A percentile compares a stretch with the other conserved stretches of the same genome.
These are phyloP conservation scores for Drosera capensis DNA, from an alignment of 148 eudicot species.

Conservation along the genomic window DNA sequence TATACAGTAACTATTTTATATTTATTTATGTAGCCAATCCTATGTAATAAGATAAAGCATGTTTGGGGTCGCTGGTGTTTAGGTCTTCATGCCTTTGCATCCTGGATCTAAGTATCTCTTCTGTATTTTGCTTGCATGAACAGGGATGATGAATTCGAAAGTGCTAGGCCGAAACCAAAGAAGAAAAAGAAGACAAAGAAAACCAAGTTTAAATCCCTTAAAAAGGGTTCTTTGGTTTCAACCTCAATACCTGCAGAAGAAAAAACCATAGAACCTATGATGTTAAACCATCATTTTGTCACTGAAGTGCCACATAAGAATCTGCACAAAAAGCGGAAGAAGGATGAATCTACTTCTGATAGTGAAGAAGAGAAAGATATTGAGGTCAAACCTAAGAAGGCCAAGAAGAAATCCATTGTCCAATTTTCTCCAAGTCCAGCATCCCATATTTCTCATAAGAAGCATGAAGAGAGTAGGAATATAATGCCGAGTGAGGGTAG, in stretches of 20 bases:
- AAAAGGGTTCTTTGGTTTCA: constrained; percentile 55
- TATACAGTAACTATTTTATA: too few relatives aligned
- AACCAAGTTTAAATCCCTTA: constrained; percentile 77
- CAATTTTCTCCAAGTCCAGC: constrained; percentile 13
- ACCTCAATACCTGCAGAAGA: constrained; percentile 28
- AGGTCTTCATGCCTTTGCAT: not conserved
- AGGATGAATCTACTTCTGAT: constrained; percentile 17
- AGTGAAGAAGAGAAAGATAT: constrained; percentile 23
- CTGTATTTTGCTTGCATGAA: constrained; percentile 4
- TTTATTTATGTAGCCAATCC: too few relatives aligned
- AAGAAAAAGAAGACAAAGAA: constrained; percentile 83
- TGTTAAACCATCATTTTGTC: constrained; percentile 29
- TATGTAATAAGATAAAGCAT: too few relatives aligned
- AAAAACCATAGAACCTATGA: constrained; percentile 25
- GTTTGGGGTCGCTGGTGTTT: not conserved
- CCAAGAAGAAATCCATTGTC: constrained; percentile 41
- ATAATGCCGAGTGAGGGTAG: constrained; percentile 25
- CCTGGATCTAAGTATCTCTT: constrained; percentile 5
- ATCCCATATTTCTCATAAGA: constrained; percentile 20
- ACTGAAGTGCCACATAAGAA: constrained; percentile 18
- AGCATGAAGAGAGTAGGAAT: constrained; percentile 41
- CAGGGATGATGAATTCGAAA: constrained; percentile 33
- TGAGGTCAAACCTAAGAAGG: constrained; percentile 46
- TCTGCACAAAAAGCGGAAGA: constrained; percentile 54
- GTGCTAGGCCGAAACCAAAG: constrained; percentile 55